Conservation (phyloP, 139 green algal species). For the Nannochloris sp. region DNA sequence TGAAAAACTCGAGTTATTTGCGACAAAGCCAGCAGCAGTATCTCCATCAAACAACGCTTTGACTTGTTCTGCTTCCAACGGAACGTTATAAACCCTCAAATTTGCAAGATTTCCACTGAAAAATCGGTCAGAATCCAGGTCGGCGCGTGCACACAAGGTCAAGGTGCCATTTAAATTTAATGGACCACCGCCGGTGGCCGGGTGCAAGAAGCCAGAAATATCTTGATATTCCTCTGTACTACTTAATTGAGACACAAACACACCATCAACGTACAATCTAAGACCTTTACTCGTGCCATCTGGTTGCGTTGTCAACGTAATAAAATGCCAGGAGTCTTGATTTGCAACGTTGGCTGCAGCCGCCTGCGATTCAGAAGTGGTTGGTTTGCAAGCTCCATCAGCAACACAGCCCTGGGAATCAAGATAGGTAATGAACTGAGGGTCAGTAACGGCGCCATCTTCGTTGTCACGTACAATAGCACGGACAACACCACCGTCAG, state of each 20-base stretch:
- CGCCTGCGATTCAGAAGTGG: too few relatives aligned
- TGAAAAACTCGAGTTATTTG: too few relatives aligned
- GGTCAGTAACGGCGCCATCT: neutral
- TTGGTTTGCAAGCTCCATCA: neutral
- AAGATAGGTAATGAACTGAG: constrained; percentile 12
- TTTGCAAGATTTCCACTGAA: constrained; percentile 35
- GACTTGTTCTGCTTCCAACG: constrained; percentile 13
- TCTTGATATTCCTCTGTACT: neutral
- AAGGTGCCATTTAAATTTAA: constrained; percentile 27
- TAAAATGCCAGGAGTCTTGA: constrained; percentile 47
- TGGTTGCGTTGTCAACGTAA: constrained; percentile 40
- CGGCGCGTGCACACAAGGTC: constrained; percentile 37
- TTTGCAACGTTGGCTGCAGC: neutral
- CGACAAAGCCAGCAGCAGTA: too few relatives aligned
- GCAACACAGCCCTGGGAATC: constrained; percentile 35
- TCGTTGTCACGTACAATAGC: constrained; percentile 28
- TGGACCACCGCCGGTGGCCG: constrained; percentile 20
- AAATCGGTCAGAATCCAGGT: constrained; percentile 34
- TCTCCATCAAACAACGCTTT: neutral
- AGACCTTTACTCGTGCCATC: constrained; percentile 26
- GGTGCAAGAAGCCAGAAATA: neutral
- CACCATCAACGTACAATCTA: constrained; percentile 43
- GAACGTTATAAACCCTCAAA: constrained; percentile 20
- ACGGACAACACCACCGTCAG: constrained; percentile 33
- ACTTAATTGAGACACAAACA: neutral